phyloP scores from a whole-genome alignment of 345 rosid genomes.

The Eucalyptus guilfoylei region DNA sequence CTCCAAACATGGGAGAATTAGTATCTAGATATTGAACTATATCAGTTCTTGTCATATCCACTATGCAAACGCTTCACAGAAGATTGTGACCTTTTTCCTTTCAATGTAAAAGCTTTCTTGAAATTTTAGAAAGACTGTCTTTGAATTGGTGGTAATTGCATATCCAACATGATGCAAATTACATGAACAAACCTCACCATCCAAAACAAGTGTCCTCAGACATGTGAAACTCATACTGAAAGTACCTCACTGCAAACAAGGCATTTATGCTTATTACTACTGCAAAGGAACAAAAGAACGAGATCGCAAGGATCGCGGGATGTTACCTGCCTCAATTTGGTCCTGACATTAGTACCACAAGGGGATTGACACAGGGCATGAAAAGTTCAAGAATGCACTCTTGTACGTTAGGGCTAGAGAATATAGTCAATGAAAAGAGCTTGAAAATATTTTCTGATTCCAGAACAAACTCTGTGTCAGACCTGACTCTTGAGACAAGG shows the following conservation, averaged over 20 bases:
- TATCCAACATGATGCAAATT: not conserved
- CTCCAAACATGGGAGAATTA: not conserved
- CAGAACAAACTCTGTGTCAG: conserved; percentile 21
- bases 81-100: not conserved
- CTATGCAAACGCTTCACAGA: not conserved
- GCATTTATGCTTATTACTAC: not conserved
- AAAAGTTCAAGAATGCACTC: conserved; percentile 42
- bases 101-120: not conserved
- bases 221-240: not conserved
- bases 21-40: not conserved
- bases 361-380: conserved; percentile 46
- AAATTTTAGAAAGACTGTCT: not conserved
- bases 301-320: not conserved
- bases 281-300: not conserved
- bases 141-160: not conserved
- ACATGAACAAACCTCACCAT: not conserved
- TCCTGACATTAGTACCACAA: conserved; percentile 25
- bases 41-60: not conserved
- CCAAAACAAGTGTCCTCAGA: not conserved
- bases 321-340: conserved; percentile 42
- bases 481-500: conserved; percentile 23
- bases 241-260: not conserved
- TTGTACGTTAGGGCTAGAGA: conserved; percentile 40
- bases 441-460: conserved; percentile 37
- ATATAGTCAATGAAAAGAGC: conserved; percentile 39